Percentiles rank a stretch among this genome's conserved stretches.
phyloP scores from a whole-genome alignment of 2,329 filamentous ascomycete genomes.

The Fusarium chaquense region DNA sequence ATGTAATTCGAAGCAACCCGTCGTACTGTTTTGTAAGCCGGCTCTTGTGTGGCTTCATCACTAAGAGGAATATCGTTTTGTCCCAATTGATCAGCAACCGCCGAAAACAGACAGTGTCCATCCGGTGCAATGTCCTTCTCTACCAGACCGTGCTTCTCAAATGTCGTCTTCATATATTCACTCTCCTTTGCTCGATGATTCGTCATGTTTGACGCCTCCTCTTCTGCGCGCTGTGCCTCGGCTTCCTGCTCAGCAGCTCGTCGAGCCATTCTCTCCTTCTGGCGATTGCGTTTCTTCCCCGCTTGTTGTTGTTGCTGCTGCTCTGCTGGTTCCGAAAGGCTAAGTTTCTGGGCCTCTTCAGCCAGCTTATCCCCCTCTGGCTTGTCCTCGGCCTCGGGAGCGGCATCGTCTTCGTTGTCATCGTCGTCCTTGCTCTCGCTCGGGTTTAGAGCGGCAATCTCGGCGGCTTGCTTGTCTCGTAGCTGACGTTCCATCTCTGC shows the following conservation, averaged over 20 bases:
- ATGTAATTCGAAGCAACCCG: slow-evolving; percentile 83
- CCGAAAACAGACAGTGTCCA: slow-evolving; percentile 94
- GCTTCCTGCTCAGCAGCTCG: slow-evolving; percentile 87
- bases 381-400: slow-evolving; percentile 6
- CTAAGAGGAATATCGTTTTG: slow-evolving; percentile 61
- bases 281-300: slow-evolving; percentile 84
- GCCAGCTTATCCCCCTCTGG: slow-evolving; percentile 30
- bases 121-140: slow-evolving; percentile 89
- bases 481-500: slow-evolving; percentile 75
- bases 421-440: slow-evolving; percentile 38
- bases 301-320: slow-evolving; percentile 36
- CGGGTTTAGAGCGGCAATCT: slow-evolving; percentile 61
- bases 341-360: slow-evolving; percentile 41
- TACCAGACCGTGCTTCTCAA: slow-evolving; percentile 71
- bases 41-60: slow-evolving; percentile 40
- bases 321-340: slow-evolving; percentile 29
- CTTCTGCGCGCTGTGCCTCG: slow-evolving; percentile 72
- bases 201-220: slow-evolving; percentile 80
- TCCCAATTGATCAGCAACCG: slow-evolving; percentile 85
- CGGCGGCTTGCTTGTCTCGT: slow-evolving; percentile 74
- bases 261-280: slow-evolving; percentile 90
- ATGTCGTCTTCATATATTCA: slow-evolving; percentile 74
- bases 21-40: slow-evolving; percentile 75
- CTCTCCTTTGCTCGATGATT: slow-evolving; percentile 79
- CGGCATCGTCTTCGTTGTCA: slow-evolving; percentile 25